phyloP scores from a whole-genome alignment of 805 yeast genomes.

The Candida odintsovae region DNA sequence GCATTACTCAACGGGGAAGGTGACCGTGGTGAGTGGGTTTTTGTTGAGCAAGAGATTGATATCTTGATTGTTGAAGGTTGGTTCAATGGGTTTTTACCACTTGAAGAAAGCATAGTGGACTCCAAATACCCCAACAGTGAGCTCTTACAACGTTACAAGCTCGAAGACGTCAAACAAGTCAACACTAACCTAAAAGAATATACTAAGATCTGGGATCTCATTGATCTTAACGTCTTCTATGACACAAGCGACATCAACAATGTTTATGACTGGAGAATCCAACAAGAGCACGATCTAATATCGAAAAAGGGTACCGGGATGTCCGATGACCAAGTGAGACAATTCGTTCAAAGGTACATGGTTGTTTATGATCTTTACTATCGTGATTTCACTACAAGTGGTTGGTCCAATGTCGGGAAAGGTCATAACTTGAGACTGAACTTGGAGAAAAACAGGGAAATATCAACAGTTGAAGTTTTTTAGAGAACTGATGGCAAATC shows the following conservation, averaged over 20 bases:
- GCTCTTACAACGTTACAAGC: slow-evolving; percentile 23
- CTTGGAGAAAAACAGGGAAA: slow-evolving; percentile 12
- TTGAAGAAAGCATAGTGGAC: slow-evolving; percentile 23
- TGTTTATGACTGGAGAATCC: slow-evolving; percentile 74
- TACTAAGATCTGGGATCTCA: slow-evolving; percentile 45
- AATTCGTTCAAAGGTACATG: slow-evolving; percentile 80
- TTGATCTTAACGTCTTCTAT: slow-evolving; percentile 57
- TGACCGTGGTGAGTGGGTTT: slow-evolving; percentile 54
- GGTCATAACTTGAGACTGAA: slow-evolving; percentile 14
- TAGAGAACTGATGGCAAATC: slow-evolving; percentile 1
- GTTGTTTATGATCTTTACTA: slow-evolving; percentile 76
- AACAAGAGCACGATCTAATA: slow-evolving; percentile 59
- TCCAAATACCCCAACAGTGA: slow-evolving; percentile 14
- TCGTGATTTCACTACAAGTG: slow-evolving; percentile 30
- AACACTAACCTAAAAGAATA: slow-evolving; percentile 51
- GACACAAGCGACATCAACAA: slow-evolving; percentile 53
- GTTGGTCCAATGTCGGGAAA: slow-evolving; percentile 17
- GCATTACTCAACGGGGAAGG: slow-evolving; percentile 69
- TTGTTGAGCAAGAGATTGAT: slow-evolving; percentile 35
- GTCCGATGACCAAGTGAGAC: slow-evolving; percentile 63
- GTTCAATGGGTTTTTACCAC: slow-evolving; percentile 73
- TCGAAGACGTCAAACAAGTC: slow-evolving; percentile 31
- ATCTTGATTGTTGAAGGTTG: slow-evolving; percentile 87
- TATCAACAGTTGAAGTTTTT: slow-evolving; percentile 5
- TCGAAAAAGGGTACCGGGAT: slow-evolving; percentile 61